phyloP scores from a whole-genome alignment of 306 rosid species.

The Alnus rubra region DNA sequence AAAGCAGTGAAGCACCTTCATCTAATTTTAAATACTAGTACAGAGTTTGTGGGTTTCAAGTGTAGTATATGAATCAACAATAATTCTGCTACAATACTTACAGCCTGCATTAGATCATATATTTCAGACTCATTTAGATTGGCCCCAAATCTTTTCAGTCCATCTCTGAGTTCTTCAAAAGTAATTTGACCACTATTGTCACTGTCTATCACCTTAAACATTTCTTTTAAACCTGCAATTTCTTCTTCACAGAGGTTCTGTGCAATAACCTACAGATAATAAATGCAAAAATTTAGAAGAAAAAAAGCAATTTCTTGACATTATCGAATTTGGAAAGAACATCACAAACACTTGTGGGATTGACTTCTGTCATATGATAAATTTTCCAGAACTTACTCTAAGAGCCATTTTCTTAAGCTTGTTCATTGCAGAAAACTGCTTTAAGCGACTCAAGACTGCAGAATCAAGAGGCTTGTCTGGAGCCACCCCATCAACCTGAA shows the following conservation, averaged over 20 bases:
- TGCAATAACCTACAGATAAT: conserved; percentile 68
- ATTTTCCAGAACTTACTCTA: conserved; percentile 56
- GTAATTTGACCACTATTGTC: conserved; percentile 87
- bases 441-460: conserved; percentile 83
- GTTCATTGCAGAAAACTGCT: conserved; percentile 86
- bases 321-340: background rate
- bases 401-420: conserved; percentile 93
- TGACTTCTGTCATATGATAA: background rate
- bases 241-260: conserved; percentile 83
- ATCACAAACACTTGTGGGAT: background rate
- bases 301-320: background rate
- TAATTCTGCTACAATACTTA: conserved; percentile 38
- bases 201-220: conserved; percentile 77
- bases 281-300: conserved; percentile 15
- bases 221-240: conserved; percentile 83
- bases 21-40: background rate
- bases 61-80: background rate
- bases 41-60: background rate
- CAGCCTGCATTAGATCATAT: conserved; percentile 75
- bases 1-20: background rate
- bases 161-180: conserved; percentile 81
- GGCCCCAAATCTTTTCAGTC: conserved; percentile 73
- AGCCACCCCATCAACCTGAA: conserved; percentile 79
- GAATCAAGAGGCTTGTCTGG: conserved; percentile 88
- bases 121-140: conserved; percentile 80